Percentiles rank a stretch among this genome's conserved stretches.
These are phyloP conservation scores for Wickerhamiella occidentalis DNA, from an alignment of 805 yeast genomes.

Conservation along the genomic window DNA sequence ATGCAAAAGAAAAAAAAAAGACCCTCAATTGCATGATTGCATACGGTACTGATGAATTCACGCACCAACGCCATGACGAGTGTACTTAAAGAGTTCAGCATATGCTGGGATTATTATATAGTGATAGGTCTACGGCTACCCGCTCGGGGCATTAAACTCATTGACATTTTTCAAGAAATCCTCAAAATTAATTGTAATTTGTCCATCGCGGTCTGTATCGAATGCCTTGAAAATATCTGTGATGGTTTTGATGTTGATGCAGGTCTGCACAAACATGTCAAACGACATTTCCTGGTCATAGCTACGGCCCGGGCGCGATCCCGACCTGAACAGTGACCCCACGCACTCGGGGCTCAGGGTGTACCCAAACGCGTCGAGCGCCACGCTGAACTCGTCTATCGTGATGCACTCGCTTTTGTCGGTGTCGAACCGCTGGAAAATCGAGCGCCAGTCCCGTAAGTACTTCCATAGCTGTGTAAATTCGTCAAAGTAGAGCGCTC, in stretches of 20 bases:
- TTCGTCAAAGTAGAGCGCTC: conserved; percentile 43
- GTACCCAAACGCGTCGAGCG: conserved; percentile 56
- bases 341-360: conserved; percentile 45
- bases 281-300: conserved; percentile 41
- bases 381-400: conserved; percentile 51
- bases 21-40: no score
- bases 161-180: conserved; percentile 24
- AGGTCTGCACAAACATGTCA: conserved; percentile 69
- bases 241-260: conserved; percentile 62
- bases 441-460: conserved; percentile 50
- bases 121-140: neutral
- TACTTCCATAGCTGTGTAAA: conserved; percentile 58
- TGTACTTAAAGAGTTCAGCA: no score
- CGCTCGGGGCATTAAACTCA: conserved; percentile 9
- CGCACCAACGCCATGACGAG: no score
- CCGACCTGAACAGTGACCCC: conserved; percentile 45
- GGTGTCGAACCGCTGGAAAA: conserved; percentile 50
- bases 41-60: no score
- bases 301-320: conserved; percentile 31
- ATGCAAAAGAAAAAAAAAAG: no score
- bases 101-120: no score
- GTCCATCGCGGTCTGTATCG: conserved; percentile 62
- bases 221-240: conserved; percentile 69
- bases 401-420: conserved; percentile 47
- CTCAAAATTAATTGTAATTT: conserved; percentile 29